Conservation (phyloP, 192 early-diverging fungal species). For the Linnemannia schmuckeri region DNA sequence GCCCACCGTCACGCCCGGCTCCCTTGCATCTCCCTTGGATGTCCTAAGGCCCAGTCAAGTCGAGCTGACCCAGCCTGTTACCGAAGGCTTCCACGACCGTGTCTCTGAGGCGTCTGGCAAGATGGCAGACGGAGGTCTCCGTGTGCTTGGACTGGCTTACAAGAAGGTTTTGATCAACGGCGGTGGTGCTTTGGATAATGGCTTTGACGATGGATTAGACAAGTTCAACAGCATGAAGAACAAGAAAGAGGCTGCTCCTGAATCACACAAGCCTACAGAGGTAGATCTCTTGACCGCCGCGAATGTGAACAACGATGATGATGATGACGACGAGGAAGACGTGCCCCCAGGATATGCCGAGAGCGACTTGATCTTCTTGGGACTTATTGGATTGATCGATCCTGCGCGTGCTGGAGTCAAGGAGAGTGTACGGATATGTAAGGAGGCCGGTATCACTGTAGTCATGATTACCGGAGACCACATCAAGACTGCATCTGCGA, state of each 20-base stretch:
- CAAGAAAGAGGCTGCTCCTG: conserved; percentile 61
- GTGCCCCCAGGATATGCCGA: conserved; percentile 67
- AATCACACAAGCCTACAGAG: conserved; percentile 30
- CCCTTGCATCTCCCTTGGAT: conserved; percentile 36
- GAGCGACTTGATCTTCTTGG: conserved; percentile 85
- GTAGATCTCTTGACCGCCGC: conserved; percentile 48
- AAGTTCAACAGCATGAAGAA: conserved; percentile 62
- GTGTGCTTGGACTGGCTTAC: conserved; percentile 91
- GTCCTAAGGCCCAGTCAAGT: conserved; percentile 50
- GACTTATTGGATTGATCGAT: conserved; percentile 94
- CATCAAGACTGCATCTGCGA: conserved; percentile 91
- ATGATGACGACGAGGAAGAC: conserved; percentile 64
- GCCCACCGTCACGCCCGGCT: conserved; percentile 21
- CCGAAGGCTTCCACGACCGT: conserved; percentile 71
- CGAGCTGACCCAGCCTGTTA: conserved; percentile 60
- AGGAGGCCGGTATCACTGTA: conserved; percentile 94
- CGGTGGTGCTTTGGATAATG: conserved; percentile 7
- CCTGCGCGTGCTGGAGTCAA: conserved; percentile 89
- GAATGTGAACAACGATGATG: conserved; percentile 35
- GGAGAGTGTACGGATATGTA: conserved; percentile 85
- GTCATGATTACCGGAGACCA: conserved; percentile 99
- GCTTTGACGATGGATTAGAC: conserved; percentile 45
- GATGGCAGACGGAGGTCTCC: conserved; percentile 90
- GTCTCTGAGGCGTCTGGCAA: conserved; percentile 71
- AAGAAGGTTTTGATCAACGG: conserved; percentile 65